phyloP scores from a whole-genome alignment of 768 basidiomycete species.

The Suillus discolor region DNA sequence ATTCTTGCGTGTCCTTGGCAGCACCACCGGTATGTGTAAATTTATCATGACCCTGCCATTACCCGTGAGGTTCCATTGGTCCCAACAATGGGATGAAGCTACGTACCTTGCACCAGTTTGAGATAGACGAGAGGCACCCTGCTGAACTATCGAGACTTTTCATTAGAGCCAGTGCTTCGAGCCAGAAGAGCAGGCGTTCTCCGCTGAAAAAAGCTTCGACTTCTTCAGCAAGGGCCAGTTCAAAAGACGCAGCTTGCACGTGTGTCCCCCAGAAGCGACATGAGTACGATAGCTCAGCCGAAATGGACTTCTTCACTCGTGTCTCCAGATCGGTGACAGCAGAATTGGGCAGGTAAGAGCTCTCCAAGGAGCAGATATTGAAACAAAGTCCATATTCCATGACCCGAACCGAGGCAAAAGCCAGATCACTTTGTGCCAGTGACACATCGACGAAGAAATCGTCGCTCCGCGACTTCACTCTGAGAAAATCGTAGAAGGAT shows the following conservation, averaged over 20 bases:
- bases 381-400: slow-evolving; percentile 27
- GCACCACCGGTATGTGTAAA: background rate
- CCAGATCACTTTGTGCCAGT: slow-evolving; percentile 4
- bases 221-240: slow-evolving; percentile 8
- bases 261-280: slow-evolving; percentile 37
- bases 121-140: too few relatives aligned
- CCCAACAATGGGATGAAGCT: too few relatives aligned
- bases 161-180: too few relatives aligned
- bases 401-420: slow-evolving; percentile 23
- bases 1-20: slow-evolving; percentile 13
- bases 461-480: slow-evolving; percentile 11
- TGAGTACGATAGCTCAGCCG: slow-evolving; percentile 30
- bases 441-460: slow-evolving; percentile 15
- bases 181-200: background rate
- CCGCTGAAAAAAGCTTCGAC: slow-evolving; percentile 24
- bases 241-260: slow-evolving; percentile 14
- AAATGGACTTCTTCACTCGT: slow-evolving; percentile 23
- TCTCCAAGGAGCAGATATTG: slow-evolving; percentile 16
- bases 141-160: too few relatives aligned
- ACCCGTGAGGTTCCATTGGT: background rate
- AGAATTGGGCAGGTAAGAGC: slow-evolving; percentile 27
- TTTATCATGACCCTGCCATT: background rate
- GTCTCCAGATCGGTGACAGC: slow-evolving; percentile 18
- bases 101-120: too few relatives aligned
- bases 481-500: slow-evolving; percentile 31